phyloP scores from a whole-genome alignment of 441 rosid genomes.

The Rhodomyrtus psidioides region DNA sequence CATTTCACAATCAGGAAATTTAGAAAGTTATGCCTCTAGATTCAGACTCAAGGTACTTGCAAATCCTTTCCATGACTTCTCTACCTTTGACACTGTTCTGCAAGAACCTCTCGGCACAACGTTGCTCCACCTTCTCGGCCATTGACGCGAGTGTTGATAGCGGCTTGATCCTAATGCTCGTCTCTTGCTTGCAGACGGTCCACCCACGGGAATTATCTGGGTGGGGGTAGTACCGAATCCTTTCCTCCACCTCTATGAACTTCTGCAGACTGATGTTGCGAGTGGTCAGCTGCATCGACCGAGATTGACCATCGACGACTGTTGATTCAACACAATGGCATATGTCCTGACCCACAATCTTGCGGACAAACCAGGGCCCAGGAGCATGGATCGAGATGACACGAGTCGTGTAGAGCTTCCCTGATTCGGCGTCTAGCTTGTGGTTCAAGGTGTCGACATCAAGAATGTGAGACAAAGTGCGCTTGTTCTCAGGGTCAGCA shows the following conservation, averaged over 20 bases:
- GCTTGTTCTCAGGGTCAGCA: constrained; percentile 88
- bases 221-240: constrained; percentile 73
- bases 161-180: constrained; percentile 84
- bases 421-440: constrained; percentile 51
- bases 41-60: constrained; percentile 93
- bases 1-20: not conserved
- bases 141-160: constrained; percentile 83
- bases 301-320: constrained; percentile 58
- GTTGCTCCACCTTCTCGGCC: constrained; percentile 94
- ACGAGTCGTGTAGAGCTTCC: constrained; percentile 81
- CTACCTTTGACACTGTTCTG: constrained; percentile 89
- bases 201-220: constrained; percentile 72
- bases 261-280: constrained; percentile 83
- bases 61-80: constrained; percentile 96
- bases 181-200: constrained; percentile 88
- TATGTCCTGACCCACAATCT: constrained; percentile 77
- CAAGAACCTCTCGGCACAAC: constrained; percentile 81
- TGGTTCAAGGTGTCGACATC: constrained; percentile 79
- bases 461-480: constrained; percentile 65
- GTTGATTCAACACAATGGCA: constrained; percentile 93
- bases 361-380: constrained; percentile 87
- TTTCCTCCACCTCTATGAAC: constrained; percentile 91
- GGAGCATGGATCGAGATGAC: constrained; percentile 84
- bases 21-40: constrained; percentile 46
- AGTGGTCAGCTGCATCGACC: constrained; percentile 86